Evolutionary conservation across 345 rosid genomes (phyloP).

Genomic region (Aegle marmelos): DNA sequence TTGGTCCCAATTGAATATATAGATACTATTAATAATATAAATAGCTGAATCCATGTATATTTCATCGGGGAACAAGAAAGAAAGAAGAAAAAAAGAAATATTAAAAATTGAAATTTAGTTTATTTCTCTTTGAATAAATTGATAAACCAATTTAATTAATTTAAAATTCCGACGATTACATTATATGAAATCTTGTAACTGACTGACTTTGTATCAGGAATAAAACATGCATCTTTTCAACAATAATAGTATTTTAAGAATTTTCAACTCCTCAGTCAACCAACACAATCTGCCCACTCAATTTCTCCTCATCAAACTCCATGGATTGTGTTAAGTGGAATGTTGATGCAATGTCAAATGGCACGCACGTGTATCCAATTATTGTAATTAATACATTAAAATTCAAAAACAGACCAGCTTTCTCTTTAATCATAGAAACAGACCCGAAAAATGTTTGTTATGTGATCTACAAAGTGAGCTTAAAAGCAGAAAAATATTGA

Average conservation of each 20-base stretch:
- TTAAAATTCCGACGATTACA: no score
- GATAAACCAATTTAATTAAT: no score
- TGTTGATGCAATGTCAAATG: constrained; percentile 17
- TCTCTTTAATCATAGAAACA: constrained; percentile 31
- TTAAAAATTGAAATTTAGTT: no score
- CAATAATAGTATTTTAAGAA: background rate
- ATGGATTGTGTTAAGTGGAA: constrained; percentile 24
- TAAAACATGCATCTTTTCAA: no score
- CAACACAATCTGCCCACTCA: background rate
- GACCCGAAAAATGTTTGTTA: constrained; percentile 15
- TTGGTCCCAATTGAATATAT: no score
- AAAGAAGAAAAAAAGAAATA: no score
- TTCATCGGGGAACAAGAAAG: no score
- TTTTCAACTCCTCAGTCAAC: constrained; percentile 7
- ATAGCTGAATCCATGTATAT: no score
- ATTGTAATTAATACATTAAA: constrained; percentile 17
- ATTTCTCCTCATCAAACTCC: constrained; percentile 19
- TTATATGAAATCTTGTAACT: no score
- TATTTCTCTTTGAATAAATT: no score
- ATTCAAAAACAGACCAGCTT: constrained; percentile 17
- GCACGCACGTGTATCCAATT: constrained; percentile 35
- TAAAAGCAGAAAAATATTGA: constrained; percentile 5
- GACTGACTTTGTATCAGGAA: no score
- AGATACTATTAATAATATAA: no score
- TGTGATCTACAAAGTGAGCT: constrained; percentile 16